Base-by-base conservation (phyloP, 2,329 filamentous ascomycete species). In the Camillea tinctor region DNA sequence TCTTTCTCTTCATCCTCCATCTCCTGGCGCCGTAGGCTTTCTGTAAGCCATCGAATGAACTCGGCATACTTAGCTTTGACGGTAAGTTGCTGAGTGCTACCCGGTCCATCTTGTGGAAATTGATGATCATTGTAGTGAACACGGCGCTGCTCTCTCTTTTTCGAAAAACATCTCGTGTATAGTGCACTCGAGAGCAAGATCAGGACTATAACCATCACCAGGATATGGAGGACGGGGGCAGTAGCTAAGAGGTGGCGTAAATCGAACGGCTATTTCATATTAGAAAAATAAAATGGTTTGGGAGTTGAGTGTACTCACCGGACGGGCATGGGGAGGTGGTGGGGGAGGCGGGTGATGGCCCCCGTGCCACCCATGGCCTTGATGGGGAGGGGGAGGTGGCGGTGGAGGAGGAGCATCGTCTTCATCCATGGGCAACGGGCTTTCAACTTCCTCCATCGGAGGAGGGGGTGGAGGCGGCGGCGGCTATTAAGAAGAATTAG, bases 1-100 rank as follows among this genome's bases (percentile, higher is more conserved):
- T 75, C 71, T 68, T 79, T 78, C 65, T 79, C 77, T 58, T 75
- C 73, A 20, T 72, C 71, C 20, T 69, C 67, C 52, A 62, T 48
- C 19, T 66, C 57, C 52, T 70, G 62, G 50, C 59, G 59, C 17
- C 60, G 54, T 24, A 70, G 48, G 22, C 59, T 52, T n/a, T 67
- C 62, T 11, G 57, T 66, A 1, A 72, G 63, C 58, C 73, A 71
- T 50, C 68, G 62, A 48, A 77, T 62, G 20, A 79, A 58, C 26
- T 71, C 67, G 3, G 67, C 57, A 60, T 75, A 69, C 30, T 73
- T 71, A 21, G 66, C 50, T 1, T 58, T 58, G 24, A 64, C 56
- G n/a, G 62, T 57, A 50, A 62, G 65, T n/a, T 60, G 63, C 57
- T 50, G 62, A 13, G 2, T 52, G 40, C 30, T 40, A 20, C 21